These are phyloP conservation scores for Cyclotella sp. DNA, from an alignment of 108 stramenopile species.

Conservation along the genomic window DNA sequence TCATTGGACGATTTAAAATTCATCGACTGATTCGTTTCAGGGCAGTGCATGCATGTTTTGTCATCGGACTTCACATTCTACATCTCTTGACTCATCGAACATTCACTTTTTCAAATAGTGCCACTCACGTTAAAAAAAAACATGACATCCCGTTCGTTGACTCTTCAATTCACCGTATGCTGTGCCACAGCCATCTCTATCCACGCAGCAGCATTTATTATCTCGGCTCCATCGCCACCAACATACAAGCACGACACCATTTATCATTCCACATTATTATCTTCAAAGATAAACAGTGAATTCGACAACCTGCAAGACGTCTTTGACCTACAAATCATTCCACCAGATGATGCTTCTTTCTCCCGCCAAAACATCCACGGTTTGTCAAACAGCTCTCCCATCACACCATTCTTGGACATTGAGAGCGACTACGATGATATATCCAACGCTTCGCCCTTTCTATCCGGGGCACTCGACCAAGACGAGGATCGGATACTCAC, in stretches of 20 bases:
- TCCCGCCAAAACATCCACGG: too few species aligned
- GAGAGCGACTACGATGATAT: conserved; percentile 27
- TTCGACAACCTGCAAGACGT: conserved; percentile 8
- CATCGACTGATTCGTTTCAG: too few species aligned
- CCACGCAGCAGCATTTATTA: conserved; percentile 2
- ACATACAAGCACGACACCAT: background rate
- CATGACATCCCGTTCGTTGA: background rate
- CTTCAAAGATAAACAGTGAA: conserved; percentile 5
- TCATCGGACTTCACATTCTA: too few species aligned
- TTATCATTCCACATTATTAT: background rate
- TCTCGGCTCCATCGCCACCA: background rate
- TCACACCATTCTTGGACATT: conserved; percentile 20
- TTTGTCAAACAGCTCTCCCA: background rate
- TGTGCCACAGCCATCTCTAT: background rate
- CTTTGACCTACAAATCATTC: conserved; percentile 13
- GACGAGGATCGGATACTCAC: conserved; percentile 76
- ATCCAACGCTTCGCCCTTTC: background rate
- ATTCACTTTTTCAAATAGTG: too few species aligned
- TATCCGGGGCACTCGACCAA: conserved; percentile 1
- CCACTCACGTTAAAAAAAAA: too few species aligned
- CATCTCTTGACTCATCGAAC: too few species aligned
- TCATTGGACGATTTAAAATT: too few species aligned
- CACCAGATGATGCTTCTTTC: background rate
- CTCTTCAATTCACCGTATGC: background rate
- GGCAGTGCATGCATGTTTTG: too few species aligned